These are phyloP conservation scores for Aspergillus phoenicis DNA, from an alignment of 2,329 filamentous ascomycete genomes.

Conservation along the genomic window DNA sequence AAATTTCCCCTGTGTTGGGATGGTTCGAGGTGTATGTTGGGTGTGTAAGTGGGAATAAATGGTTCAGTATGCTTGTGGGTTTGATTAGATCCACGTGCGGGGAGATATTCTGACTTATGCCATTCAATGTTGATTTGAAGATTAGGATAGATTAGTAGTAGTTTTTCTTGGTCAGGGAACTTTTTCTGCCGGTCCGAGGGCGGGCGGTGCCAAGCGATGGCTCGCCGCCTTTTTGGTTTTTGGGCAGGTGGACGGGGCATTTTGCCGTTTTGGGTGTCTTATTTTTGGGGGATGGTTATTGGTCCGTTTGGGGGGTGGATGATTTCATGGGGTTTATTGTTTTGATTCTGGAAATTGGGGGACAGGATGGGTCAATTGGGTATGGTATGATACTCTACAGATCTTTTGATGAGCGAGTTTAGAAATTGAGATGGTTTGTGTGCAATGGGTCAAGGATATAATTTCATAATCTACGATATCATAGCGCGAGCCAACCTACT, in stretches of 20 bases:
- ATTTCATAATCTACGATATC: not conserved
- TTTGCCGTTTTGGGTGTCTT: not conserved
- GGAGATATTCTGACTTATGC: not conserved
- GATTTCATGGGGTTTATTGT: not conserved
- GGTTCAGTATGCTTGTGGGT: too few species aligned
- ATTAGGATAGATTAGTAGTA: not conserved
- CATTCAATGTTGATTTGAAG: not conserved
- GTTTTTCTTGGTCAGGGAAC: not conserved
- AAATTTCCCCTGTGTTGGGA: too few species aligned
- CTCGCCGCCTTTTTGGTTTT: too few species aligned
- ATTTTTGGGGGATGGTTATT: slow-evolving; percentile 6
- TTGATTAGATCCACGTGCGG: not conserved
- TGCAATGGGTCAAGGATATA: not conserved
- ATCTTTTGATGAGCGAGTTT: not conserved
- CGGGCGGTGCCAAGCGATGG: slow-evolving; percentile 1
- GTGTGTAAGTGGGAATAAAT: rapidly evolving
- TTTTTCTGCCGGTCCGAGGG: not conserved
- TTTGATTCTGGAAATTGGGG: not conserved
- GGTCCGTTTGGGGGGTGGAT: not conserved
- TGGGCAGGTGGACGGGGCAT: too few species aligned
- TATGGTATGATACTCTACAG: too few species aligned
- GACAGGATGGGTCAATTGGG: not conserved
- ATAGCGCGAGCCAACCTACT: not conserved
- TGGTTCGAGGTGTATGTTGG: too few species aligned
- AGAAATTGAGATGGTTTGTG: too few species aligned